Percentiles rank a stretch among this genome's conserved stretches.
phyloP scores from a whole-genome alignment of 345 rosid genomes.

The Populus alba region DNA sequence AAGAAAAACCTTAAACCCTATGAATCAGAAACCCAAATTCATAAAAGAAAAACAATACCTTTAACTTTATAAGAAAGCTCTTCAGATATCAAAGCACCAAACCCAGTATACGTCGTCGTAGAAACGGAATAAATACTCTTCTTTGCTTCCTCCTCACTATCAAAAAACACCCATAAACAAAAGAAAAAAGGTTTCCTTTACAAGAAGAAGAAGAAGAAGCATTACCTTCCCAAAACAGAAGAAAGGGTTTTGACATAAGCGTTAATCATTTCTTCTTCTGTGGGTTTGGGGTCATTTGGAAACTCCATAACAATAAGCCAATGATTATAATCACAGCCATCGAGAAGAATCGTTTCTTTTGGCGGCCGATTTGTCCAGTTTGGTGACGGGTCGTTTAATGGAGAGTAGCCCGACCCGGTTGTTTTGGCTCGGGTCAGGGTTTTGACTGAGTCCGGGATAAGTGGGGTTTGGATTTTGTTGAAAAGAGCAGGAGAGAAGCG shows the following conservation, averaged over 20 bases:
- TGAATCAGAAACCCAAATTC: neutral
- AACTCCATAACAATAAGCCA: constrained; percentile 98
- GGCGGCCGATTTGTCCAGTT: constrained; percentile 95
- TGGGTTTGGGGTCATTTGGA: constrained; percentile 63
- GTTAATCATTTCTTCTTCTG: constrained; percentile 79
- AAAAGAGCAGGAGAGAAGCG: constrained; percentile 49
- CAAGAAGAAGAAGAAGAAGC: neutral
- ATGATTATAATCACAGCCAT: constrained; percentile 92
- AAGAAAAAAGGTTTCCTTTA: neutral
- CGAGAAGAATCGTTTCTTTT: constrained; percentile 84
- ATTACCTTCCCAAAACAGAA: constrained; percentile 68
- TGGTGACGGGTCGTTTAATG: constrained; percentile 84
- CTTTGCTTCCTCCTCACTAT: constrained; percentile 95
- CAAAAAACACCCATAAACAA: neutral
- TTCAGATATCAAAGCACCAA: constrained; percentile 91
- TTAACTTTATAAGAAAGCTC: constrained; percentile 87
- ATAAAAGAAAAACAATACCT: constrained; percentile 45
- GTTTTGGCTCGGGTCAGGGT: constrained; percentile 52
- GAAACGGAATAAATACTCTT: constrained; percentile 94
- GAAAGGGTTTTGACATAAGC: constrained; percentile 80
- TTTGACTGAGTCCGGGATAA: constrained; percentile 29
- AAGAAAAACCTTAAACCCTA: neutral
- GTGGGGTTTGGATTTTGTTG: constrained; percentile 26
- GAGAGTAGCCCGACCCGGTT: constrained; percentile 76
- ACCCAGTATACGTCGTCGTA: constrained; percentile 83